Evolutionary conservation across 345 rosid species (phyloP).

Genomic region (Cardamine chenopodiifolia): DNA sequence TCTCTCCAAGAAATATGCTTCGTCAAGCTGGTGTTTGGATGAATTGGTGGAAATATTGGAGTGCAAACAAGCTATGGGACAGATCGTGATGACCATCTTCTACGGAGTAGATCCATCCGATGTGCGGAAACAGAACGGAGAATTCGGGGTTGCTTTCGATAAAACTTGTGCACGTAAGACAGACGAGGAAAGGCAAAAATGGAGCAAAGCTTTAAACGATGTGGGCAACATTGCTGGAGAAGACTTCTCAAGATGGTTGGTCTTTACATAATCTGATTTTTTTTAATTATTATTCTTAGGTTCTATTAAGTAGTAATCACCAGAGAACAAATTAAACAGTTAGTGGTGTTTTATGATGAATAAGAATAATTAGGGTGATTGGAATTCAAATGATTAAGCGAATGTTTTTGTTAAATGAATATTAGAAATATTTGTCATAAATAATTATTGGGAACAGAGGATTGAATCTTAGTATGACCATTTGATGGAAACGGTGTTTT

Average conservation of each 20-base stretch:
- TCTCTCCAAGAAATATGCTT: conserved; percentile 17
- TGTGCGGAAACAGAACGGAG: background rate
- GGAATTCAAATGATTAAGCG: background rate
- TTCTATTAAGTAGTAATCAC: background rate
- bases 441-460: background rate
- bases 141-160: background rate
- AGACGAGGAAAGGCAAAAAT: background rate
- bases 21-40: conserved; percentile 25
- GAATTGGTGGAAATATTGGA: conserved; percentile 4
- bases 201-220: conserved; percentile 4
- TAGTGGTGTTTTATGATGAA: background rate
- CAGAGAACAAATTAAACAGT: no score
- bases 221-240: conserved; percentile 9
- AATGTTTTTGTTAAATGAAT: background rate
- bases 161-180: background rate
- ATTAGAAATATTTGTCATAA: background rate
- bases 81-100: conserved; percentile 7
- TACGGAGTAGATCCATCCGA: conserved; percentile 11
- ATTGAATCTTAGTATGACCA: no score
- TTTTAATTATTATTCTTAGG: no score
- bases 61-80: background rate
- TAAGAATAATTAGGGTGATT: background rate
- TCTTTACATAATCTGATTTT: background rate
- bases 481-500: background rate
- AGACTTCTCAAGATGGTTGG: background rate